phyloP scores from a whole-genome alignment of 257 asterid genomes.

The Solanum etuberosum region DNA sequence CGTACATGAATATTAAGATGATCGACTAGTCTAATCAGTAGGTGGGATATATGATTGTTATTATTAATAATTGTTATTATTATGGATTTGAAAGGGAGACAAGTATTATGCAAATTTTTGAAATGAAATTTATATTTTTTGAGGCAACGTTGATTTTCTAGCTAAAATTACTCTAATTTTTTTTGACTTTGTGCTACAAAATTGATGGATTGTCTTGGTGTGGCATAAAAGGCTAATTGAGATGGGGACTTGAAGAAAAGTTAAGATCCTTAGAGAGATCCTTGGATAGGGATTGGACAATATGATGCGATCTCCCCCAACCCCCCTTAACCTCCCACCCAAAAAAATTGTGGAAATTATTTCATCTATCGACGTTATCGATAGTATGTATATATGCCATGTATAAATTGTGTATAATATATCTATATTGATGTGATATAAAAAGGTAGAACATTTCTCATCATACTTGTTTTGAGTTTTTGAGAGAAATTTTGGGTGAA shows the following conservation, averaged over 20 bases:
- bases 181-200: slow-evolving; percentile 6
- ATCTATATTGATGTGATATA: neutral
- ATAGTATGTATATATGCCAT: neutral
- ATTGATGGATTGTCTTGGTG: slow-evolving; percentile 39
- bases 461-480: neutral
- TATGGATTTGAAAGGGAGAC: slow-evolving; percentile 15
- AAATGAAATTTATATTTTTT: neutral
- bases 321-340: too few species aligned
- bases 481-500: neutral
- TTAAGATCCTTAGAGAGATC: slow-evolving; percentile 49
- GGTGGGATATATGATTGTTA: slow-evolving; percentile 16
- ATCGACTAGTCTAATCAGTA: slow-evolving; percentile 31
- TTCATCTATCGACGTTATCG: neutral
- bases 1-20: slow-evolving; percentile 21
- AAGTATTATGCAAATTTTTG: neutral
- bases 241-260: slow-evolving; percentile 51
- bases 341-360: neutral
- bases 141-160: neutral
- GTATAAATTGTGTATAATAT: neutral
- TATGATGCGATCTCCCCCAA: neutral
- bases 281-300: slow-evolving; percentile 54
- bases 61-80: neutral
- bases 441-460: neutral
- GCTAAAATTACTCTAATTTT: slow-evolving; percentile 10
- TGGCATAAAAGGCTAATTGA: slow-evolving; percentile 37